phyloP scores from a whole-genome alignment of 2,329 filamentous ascomycete genomes.

The Metarhizium album region DNA sequence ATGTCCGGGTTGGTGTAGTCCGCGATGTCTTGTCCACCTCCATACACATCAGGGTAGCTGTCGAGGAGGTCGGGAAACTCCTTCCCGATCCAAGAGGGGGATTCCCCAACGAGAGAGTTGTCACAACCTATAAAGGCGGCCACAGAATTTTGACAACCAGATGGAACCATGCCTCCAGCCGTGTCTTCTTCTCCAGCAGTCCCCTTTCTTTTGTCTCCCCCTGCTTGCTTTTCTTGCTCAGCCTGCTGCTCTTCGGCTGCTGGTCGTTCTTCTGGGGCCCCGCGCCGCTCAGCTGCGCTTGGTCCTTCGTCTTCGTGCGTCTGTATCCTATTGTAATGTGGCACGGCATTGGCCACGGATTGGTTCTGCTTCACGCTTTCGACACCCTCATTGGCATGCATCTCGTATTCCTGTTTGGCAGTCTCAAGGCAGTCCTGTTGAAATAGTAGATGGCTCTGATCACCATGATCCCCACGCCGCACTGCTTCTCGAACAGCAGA shows the following conservation, averaged over 20 bases:
- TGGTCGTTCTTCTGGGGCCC: not conserved
- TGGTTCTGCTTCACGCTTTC: slow-evolving; percentile 1
- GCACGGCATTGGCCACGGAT: slow-evolving; percentile 1
- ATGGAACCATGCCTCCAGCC: not conserved
- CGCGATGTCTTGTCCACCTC: no score
- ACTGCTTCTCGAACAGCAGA: slow-evolving; percentile 2
- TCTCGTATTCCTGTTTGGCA: slow-evolving; percentile 2
- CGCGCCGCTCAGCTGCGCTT: not conserved
- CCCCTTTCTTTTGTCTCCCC: not conserved
- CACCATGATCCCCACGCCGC: not conserved
- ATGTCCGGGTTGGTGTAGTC: no score
- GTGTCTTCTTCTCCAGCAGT: not conserved
- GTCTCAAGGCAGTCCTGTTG: not conserved
- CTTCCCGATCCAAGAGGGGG: no score
- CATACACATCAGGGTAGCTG: no score
- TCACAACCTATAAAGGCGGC: no score
- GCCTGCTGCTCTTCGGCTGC: not conserved
- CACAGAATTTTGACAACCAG: no score
- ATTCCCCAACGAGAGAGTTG: no score
- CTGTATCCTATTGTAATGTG: slow-evolving; percentile 2
- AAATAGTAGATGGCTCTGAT: slow-evolving; percentile 1
- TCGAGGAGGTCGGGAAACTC: no score
- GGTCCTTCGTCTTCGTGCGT: not conserved
- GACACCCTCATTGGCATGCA: not conserved
- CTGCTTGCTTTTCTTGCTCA: not conserved